These are phyloP conservation scores for Backusella tuberculispora DNA, from an alignment of 192 early-diverging fungal genomes.

Conservation along the genomic window DNA sequence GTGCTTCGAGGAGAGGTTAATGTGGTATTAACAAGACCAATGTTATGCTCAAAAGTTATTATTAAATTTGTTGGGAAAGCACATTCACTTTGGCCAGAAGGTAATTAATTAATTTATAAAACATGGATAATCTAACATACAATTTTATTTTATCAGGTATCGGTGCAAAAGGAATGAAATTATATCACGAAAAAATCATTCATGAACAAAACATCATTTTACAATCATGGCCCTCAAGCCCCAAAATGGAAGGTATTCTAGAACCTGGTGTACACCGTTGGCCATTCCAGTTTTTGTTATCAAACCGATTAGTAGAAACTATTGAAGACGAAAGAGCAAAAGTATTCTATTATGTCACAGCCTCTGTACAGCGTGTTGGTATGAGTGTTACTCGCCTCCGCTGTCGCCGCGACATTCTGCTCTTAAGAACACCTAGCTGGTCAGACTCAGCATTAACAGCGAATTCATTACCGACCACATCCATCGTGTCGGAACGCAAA, in stretches of 20 bases:
- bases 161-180: slow-evolving; percentile 23
- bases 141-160: slow-evolving; percentile 12
- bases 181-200: slow-evolving; percentile 37
- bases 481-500: slow-evolving; percentile 34
- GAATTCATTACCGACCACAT: slow-evolving; percentile 28
- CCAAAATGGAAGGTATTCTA: not conserved
- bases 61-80: slow-evolving; percentile 37
- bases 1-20: slow-evolving; percentile 38
- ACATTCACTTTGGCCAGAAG: slow-evolving; percentile 41
- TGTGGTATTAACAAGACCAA: slow-evolving; percentile 28
- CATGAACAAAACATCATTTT: slow-evolving; percentile 37
- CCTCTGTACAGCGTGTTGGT: slow-evolving; percentile 27
- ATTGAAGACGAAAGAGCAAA: slow-evolving; percentile 43
- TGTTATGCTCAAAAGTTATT: not conserved
- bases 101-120: not conserved
- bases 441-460: slow-evolving; percentile 27
- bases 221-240: not conserved
- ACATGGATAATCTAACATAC: not conserved
- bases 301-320: slow-evolving; percentile 34
- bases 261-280: slow-evolving; percentile 30
- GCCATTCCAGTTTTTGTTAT: slow-evolving; percentile 37
- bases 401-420: slow-evolving; percentile 31
- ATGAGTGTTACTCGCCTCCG: slow-evolving; percentile 17
- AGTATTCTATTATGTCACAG: slow-evolving; percentile 31
- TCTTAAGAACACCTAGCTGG: slow-evolving; percentile 32